Conservation (phyloP, 345 rosid species). For the Lepidium sativum region DNA sequence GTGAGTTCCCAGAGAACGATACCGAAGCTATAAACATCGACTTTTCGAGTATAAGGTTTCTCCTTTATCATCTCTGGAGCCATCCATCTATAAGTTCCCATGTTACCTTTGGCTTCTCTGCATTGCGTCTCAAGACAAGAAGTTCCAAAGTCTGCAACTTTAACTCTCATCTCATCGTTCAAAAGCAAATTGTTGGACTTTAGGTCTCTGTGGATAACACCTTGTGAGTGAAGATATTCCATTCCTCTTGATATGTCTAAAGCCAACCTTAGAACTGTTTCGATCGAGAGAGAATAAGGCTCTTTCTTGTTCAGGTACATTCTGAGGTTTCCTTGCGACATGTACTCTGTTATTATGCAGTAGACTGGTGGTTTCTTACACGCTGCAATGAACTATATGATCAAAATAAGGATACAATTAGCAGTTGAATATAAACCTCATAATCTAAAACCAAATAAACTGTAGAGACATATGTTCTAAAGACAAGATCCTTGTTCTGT, state of each 20-base stretch:
- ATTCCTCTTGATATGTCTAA: slow-evolving; percentile 98
- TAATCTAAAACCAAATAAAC: background rate
- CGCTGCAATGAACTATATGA: slow-evolving; percentile 89
- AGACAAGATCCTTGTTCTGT: slow-evolving; percentile 4
- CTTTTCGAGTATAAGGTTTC: slow-evolving; percentile 84
- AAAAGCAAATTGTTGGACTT: slow-evolving; percentile 88
- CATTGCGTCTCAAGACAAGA: slow-evolving; percentile 95
- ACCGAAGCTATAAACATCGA: slow-evolving; percentile 95
- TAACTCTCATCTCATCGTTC: slow-evolving; percentile 91
- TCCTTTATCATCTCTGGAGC: slow-evolving; percentile 99
- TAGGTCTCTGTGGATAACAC: slow-evolving; percentile 94
- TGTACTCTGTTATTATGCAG: slow-evolving; percentile 96
- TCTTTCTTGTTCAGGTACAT: slow-evolving; percentile 99
- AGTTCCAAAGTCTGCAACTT: slow-evolving; percentile 97
- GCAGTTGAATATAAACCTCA: background rate
- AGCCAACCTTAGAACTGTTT: slow-evolving; percentile 78
- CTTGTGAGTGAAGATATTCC: slow-evolving; percentile 99
- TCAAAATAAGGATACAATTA: background rate
- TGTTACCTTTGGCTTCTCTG: slow-evolving; percentile 78
- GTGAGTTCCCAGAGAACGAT: slow-evolving; percentile 98
- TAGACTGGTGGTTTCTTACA: slow-evolving; percentile 94
- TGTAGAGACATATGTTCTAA: too few relatives aligned
- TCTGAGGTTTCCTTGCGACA: slow-evolving; percentile 97
- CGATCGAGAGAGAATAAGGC: slow-evolving; percentile 88
- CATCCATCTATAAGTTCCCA: slow-evolving; percentile 99